Evolutionary conservation across 2,329 filamentous ascomycete genomes (phyloP), one percentile per base, ranked within the genome.

Genomic region (Ophiostoma perfectum): DNA sequence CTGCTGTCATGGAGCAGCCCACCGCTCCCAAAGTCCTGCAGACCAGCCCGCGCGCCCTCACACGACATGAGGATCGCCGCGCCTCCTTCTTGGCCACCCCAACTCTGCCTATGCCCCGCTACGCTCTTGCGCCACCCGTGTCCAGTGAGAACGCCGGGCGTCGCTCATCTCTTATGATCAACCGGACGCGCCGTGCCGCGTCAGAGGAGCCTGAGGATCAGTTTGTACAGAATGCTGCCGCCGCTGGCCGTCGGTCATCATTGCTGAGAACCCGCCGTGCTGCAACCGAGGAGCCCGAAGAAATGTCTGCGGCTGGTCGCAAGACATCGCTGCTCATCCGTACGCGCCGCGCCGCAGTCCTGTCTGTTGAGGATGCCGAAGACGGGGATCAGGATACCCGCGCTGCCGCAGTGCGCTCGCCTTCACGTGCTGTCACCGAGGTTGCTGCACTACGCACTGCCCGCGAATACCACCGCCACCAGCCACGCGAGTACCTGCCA

Each of bases 361-460:
- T 69, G 47, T 75, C 81, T 42, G 80, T 80, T 14, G 80, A 82
- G 44, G 80, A 84, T 1, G 82, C 83, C 11, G 82, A 85, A 1
- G 82, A 83, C 9, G 66, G 66, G 11, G 27, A 45, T 14, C 47
- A 39, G 65, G 52, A 44, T 52, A 14, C 2, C 18, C 66, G 63
- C 44, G 65, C 70, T 74, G n/a, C 78, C 80, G 38, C 44, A 81
- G 84, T 71, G 3, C 82, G 84, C n/a, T 80, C 83, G 2, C 85
- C 86, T 0, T 88, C 86, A 4, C 80, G 87, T 38, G 85, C 86
- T 4, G 77, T 80, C 47, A 88, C 86, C 0, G 87, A 89, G 70
- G 80, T 83, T 66, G 81, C 79, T 41, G 74, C 71, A 74, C 77
- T 71, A 70, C 78, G 73, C 70, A 74, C 73, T 69, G 73, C 71